phyloP scores from a whole-genome alignment of 202 grass and related monocot species.

The Digitaria exilis region DNA sequence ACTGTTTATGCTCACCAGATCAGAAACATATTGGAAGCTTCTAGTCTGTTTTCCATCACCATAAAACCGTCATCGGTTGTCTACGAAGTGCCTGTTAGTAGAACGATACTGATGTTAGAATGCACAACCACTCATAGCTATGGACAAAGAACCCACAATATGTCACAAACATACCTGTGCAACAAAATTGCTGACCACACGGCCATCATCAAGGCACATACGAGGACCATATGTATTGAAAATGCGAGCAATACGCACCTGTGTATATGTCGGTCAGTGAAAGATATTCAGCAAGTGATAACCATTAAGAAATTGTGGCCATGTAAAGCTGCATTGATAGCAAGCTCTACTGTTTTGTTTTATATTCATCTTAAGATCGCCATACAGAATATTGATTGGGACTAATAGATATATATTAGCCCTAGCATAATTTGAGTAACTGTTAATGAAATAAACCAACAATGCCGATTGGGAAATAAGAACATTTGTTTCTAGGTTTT shows the following conservation, averaged over 20 bases:
- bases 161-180: conserved; percentile 55
- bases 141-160: neutral
- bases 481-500: neutral
- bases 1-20: conserved; percentile 57
- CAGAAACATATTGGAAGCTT: conserved; percentile 87
- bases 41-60: conserved; percentile 83
- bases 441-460: too few relatives aligned
- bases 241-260: conserved; percentile 88
- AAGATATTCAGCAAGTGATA: conserved; percentile 4
- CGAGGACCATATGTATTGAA: conserved; percentile 90
- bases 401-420: neutral
- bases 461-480: neutral
- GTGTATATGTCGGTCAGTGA: conserved; percentile 30
- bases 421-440: too few relatives aligned
- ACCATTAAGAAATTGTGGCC: neutral
- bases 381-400: neutral
- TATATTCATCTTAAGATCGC: neutral
- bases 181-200: conserved; percentile 86
- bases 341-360: conserved; percentile 10
- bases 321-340: neutral
- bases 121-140: neutral
- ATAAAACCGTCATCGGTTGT: conserved; percentile 83
- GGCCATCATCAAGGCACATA: conserved; percentile 89
- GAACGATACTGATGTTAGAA: conserved; percentile 9
- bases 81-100: conserved; percentile 62